Conservation (phyloP, 169 alveolate genomes). For the Eimeria necatrix region DNA sequence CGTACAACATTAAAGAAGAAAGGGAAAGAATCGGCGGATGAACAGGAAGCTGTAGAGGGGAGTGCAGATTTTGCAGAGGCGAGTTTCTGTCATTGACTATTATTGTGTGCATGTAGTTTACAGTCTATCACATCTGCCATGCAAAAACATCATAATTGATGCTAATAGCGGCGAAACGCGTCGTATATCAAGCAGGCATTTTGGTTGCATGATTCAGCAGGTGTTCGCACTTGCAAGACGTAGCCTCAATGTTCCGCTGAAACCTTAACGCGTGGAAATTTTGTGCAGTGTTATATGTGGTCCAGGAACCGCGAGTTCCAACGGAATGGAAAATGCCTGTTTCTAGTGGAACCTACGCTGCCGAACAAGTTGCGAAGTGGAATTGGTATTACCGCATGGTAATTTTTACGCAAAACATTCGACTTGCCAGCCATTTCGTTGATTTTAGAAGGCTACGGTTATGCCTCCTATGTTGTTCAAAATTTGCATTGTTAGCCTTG, state of each 20-base stretch:
- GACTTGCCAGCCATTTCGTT: neutral
- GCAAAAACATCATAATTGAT: neutral
- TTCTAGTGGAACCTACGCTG: slow-evolving; percentile 77
- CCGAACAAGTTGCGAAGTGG: slow-evolving; percentile 87
- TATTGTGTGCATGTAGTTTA: neutral
- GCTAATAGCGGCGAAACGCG: neutral
- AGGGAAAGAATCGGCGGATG: neutral
- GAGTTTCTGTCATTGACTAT: neutral
- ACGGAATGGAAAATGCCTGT: slow-evolving; percentile 75
- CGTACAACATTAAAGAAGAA: slow-evolving; percentile 18
- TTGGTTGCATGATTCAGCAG: neutral
- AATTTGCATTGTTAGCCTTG: neutral
- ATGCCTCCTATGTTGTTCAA: neutral
- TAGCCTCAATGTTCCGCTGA: too few species aligned
- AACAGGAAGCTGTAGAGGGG: slow-evolving; percentile 14
- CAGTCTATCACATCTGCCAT: neutral
- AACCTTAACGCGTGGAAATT: too few species aligned
- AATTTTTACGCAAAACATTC: neutral
- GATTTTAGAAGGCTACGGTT: neutral
- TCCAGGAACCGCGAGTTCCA: slow-evolving; percentile 72
- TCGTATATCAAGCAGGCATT: neutral
- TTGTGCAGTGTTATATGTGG: slow-evolving; percentile 6
- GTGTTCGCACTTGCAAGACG: neutral
- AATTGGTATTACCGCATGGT: slow-evolving; percentile 87
- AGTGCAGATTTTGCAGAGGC: slow-evolving; percentile 46